These are phyloP conservation scores for Salix brachista DNA, from an alignment of 345 rosid species.

Conservation along the genomic window DNA sequence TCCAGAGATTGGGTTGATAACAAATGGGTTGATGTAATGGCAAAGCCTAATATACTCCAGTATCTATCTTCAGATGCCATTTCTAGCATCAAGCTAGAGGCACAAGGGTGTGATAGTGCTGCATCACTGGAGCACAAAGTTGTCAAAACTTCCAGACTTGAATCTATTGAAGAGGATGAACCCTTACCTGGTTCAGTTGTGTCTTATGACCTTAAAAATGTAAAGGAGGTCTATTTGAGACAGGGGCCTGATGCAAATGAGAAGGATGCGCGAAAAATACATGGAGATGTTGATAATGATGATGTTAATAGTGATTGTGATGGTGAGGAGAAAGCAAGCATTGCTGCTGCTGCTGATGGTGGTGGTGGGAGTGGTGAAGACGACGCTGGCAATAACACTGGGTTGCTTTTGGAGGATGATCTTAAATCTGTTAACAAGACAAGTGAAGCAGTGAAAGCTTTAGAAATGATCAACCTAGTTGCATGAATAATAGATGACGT, in stretches of 20 bases:
- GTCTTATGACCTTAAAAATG: not conserved
- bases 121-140: slow-evolving; percentile 3
- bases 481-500: not conserved
- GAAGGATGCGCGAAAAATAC: not conserved
- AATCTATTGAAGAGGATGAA: slow-evolving; percentile 39
- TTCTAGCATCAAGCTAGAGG: not conserved
- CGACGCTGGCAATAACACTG: not conserved
- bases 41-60: slow-evolving; percentile 52
- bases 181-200: slow-evolving; percentile 6
- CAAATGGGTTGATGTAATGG: slow-evolving; percentile 65
- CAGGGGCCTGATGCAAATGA: not conserved
- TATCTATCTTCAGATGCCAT: slow-evolving; percentile 17
- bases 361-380: not conserved
- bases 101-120: not conserved
- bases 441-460: not conserved
- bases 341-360: not conserved
- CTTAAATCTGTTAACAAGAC: not conserved
- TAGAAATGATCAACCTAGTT: not conserved
- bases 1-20: slow-evolving; percentile 81
- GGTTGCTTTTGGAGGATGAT: not conserved
- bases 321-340: not conserved
- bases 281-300: not conserved
- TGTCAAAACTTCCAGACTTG: slow-evolving; percentile 21
- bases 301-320: not conserved
- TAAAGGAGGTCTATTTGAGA: not conserved